Percentiles rank a stretch among this genome's conserved stretches.
phyloP scores from a whole-genome alignment of 2,329 filamentous ascomycete genomes.

The Phaeosphaeria sp. region DNA sequence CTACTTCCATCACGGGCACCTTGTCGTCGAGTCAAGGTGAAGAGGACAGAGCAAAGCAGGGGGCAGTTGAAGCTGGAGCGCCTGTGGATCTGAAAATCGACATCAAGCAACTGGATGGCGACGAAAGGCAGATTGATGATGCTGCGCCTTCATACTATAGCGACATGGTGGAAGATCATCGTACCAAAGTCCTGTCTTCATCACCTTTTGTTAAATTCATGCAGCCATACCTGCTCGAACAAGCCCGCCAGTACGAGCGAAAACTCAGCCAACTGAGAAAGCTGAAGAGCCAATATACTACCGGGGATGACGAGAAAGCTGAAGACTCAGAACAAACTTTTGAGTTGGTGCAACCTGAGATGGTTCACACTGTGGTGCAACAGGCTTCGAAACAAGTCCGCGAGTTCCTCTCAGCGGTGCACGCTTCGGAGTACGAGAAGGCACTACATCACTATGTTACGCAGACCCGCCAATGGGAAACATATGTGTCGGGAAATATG shows the following conservation, averaged over 20 bases:
- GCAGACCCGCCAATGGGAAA: conserved; percentile 95
- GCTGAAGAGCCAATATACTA: conserved; percentile 73
- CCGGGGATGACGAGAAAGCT: conserved; percentile 44
- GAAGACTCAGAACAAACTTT: conserved; percentile 69
- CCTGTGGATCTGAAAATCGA: conserved; percentile 3
- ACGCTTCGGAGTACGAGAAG: conserved; percentile 96
- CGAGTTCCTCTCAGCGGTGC: conserved; percentile 91
- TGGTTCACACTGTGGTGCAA: conserved; percentile 85
- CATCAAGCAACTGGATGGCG: conserved; percentile 48
- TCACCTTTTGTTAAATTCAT: conserved; percentile 97
- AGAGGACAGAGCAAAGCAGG: conserved; percentile 7
- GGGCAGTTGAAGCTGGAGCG: neutral
- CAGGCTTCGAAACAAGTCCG: conserved; percentile 85
- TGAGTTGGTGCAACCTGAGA: conserved; percentile 90
- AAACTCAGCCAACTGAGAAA: conserved; percentile 81
- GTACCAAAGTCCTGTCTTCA: conserved; percentile 90
- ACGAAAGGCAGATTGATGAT: conserved; percentile 66
- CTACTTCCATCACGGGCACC: conserved; percentile 57
- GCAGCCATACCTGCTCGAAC: conserved; percentile 91
- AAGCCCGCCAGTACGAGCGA: conserved; percentile 87
- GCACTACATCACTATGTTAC: conserved; percentile 92
- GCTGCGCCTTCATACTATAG: conserved; percentile 93
- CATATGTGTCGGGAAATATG: conserved; percentile 85
- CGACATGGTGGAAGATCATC: conserved; percentile 90
- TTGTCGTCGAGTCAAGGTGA: conserved; percentile 23